These are phyloP conservation scores for Fusarium albidum DNA, from an alignment of 2,329 filamentous ascomycete genomes.

Conservation along the genomic window DNA sequence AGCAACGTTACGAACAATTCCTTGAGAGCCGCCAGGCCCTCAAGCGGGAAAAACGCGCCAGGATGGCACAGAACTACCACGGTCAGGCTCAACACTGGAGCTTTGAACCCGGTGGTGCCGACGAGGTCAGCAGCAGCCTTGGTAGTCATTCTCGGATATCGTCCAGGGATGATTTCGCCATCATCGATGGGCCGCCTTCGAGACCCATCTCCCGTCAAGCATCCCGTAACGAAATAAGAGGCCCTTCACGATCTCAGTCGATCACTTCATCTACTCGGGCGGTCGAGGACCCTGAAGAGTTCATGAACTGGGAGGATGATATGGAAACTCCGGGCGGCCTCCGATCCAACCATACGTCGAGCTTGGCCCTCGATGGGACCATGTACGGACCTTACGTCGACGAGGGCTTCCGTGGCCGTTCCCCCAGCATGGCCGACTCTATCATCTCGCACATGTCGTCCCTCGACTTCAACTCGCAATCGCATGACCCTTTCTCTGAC, in stretches of 20 bases:
- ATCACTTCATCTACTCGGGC: slow-evolving; percentile 48
- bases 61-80: slow-evolving; percentile 58
- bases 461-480: slow-evolving; percentile 64
- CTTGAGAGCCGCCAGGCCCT: slow-evolving; percentile 66
- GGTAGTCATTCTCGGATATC: slow-evolving; percentile 53
- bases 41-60: slow-evolving; percentile 66
- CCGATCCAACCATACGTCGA: slow-evolving; percentile 60
- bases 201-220: slow-evolving; percentile 49
- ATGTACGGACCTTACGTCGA: slow-evolving; percentile 78
- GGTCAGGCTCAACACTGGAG: slow-evolving; percentile 78
- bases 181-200: slow-evolving; percentile 48
- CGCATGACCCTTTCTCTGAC: slow-evolving; percentile 76
- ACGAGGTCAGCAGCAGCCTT: slow-evolving; percentile 56
- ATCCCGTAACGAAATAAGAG: slow-evolving; percentile 54
- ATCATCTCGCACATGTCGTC: slow-evolving; percentile 75
- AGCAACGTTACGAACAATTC: slow-evolving; percentile 67
- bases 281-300: slow-evolving; percentile 48
- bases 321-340: slow-evolving; percentile 62
- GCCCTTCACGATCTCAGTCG: slow-evolving; percentile 59
- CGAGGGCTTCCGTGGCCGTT: slow-evolving; percentile 69
- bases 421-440: slow-evolving; percentile 83
- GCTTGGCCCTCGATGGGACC: slow-evolving; percentile 74
- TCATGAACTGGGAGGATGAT: slow-evolving; percentile 56
- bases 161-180: slow-evolving; percentile 50
- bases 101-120: slow-evolving; percentile 76